phyloP scores from a whole-genome alignment of 2,329 filamentous ascomycete species.

The Emericellopsis atlantica region DNA sequence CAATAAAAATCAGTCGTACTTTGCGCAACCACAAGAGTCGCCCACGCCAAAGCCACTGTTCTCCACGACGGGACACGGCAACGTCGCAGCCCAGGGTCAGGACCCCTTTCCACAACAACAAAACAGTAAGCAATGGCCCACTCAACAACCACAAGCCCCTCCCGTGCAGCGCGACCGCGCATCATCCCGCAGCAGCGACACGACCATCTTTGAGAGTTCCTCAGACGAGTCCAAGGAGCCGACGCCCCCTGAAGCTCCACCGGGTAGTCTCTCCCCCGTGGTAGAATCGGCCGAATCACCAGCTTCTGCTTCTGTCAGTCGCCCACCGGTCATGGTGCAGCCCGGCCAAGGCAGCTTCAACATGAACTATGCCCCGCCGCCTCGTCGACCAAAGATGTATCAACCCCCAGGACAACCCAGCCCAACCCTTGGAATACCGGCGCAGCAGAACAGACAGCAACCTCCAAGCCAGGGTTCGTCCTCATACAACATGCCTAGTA shows the following conservation, averaged over 20 bases:
- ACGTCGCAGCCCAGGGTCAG: too few species aligned
- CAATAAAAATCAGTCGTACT: slow-evolving; percentile 5
- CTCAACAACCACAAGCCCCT: too few species aligned
- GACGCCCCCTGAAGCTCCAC: slow-evolving; percentile 8
- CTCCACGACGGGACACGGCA: background rate
- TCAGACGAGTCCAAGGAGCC: slow-evolving; percentile 4
- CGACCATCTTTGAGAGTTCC: slow-evolving; percentile 2
- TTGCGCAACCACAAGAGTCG: slow-evolving; percentile 10
- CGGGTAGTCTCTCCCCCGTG: slow-evolving; percentile 31
- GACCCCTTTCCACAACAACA: too few species aligned
- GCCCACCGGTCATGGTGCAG: slow-evolving; percentile 11
- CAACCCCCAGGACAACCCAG: slow-evolving; percentile 26
- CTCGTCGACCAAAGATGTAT: slow-evolving; percentile 16
- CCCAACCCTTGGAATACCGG: slow-evolving; percentile 24
- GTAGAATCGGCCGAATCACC: slow-evolving; percentile 28
- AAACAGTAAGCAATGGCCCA: too few species aligned
- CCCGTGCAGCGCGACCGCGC: background rate
- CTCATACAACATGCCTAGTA: slow-evolving; percentile 1
- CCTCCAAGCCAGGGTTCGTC: slow-evolving; percentile 1
- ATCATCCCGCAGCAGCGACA: slow-evolving; percentile 1
- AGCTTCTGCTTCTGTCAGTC: slow-evolving; percentile 6
- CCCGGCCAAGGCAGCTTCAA: background rate
- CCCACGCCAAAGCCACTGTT: slow-evolving; percentile 5
- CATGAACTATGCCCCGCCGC: slow-evolving; percentile 17
- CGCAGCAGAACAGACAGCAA: slow-evolving; percentile 6